These are phyloP conservation scores for Starmerella gropengiesseri DNA, from an alignment of 805 yeast species.

Conservation along the genomic window DNA sequence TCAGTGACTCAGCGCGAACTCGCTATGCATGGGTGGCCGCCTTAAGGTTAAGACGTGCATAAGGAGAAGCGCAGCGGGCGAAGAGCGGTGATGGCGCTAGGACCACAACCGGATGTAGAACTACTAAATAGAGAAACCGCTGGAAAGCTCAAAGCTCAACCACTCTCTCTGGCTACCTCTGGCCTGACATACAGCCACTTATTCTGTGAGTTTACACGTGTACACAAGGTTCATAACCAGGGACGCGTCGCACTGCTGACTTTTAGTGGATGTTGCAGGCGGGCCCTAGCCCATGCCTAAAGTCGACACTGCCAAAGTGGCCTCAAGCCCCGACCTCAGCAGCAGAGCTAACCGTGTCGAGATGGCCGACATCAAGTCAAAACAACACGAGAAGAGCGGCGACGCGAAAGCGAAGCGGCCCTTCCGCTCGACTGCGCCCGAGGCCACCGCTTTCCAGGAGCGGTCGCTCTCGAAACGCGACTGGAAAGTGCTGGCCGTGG, in stretches of 20 bases:
- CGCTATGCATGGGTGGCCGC: too few relatives aligned
- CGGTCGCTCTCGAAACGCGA: slow-evolving; percentile 21
- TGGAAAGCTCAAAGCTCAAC: too few relatives aligned
- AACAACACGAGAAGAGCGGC: neutral
- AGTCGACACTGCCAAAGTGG: slow-evolving; percentile 12
- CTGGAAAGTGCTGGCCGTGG: slow-evolving; percentile 26
- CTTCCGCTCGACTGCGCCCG: slow-evolving; percentile 26
- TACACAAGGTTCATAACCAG: too few relatives aligned
- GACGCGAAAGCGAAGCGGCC: slow-evolving; percentile 17
- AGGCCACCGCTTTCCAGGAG: slow-evolving; percentile 20
- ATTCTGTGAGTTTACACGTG: too few relatives aligned
- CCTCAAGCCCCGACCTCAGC: slow-evolving; percentile 2
- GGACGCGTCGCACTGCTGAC: slow-evolving; percentile 8
- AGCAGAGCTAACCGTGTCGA: neutral
- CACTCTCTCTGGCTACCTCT: too few relatives aligned
- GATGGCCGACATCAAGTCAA: slow-evolving; percentile 1
- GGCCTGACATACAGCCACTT: too few relatives aligned
- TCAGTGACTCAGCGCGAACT: too few relatives aligned
- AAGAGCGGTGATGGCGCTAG: too few relatives aligned
- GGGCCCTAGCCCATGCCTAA: slow-evolving; percentile 1
- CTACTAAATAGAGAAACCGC: too few relatives aligned
- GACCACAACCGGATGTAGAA: too few relatives aligned
- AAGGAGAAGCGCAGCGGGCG: too few relatives aligned
- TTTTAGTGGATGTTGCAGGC: slow-evolving; percentile 3
- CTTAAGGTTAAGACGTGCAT: too few relatives aligned